Conservation (phyloP, 1,284 basidiomycete species). For the Fomitopsis pinicola region DNA sequence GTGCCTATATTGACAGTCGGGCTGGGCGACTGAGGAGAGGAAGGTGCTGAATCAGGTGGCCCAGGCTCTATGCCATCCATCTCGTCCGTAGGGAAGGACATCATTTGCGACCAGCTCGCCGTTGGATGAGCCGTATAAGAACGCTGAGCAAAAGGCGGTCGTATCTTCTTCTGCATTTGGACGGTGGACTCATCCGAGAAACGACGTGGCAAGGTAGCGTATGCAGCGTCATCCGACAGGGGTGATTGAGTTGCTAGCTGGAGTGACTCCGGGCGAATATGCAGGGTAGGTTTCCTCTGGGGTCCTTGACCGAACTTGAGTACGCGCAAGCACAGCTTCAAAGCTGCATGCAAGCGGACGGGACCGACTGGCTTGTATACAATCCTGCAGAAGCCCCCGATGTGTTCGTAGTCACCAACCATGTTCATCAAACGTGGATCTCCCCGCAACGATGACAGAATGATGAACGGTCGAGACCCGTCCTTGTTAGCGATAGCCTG, state of each 20-base stretch:
- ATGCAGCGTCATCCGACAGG: conserved; percentile 15
- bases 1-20: conserved; percentile 53
- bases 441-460: conserved; percentile 70
- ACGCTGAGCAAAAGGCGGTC: conserved; percentile 44
- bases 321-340: conserved; percentile 72
- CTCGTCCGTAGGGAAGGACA: conserved; percentile 25
- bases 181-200: conserved; percentile 45
- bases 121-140: conserved; percentile 46
- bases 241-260: conserved; percentile 5
- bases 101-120: conserved; percentile 33
- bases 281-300: conserved; percentile 6
- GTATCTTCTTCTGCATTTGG: conserved; percentile 13
- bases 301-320: conserved; percentile 41
- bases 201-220: conserved; percentile 32
- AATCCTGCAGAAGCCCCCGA: conserved; percentile 85
- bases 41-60: conserved; percentile 12
- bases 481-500: conserved; percentile 55
- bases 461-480: conserved; percentile 63
- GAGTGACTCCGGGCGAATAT: not conserved
- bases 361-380: conserved; percentile 91
- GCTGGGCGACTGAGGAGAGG: conserved; percentile 29
- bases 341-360: conserved; percentile 61
- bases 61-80: conserved; percentile 25
- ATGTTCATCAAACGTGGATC: conserved; percentile 60
- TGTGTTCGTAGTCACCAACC: conserved; percentile 66